Base-by-base conservation (phyloP, 2,329 filamentous ascomycete genomes). In the Chaetomiaceae sp. region DNA sequence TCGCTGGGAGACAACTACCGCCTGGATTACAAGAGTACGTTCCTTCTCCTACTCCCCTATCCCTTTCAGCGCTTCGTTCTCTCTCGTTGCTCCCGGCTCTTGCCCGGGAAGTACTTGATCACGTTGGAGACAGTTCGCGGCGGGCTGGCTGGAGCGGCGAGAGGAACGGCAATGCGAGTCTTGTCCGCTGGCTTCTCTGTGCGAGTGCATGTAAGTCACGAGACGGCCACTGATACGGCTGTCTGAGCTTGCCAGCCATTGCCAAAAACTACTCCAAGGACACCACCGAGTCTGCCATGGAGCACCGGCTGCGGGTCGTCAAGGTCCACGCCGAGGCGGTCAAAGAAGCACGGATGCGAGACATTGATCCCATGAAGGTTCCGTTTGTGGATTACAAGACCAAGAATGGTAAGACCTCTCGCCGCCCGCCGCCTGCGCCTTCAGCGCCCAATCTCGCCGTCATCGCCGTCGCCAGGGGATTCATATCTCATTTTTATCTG, bases 1-100 rank as follows among this genome's bases (percentile, higher is more conserved):
- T 76, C 78, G 3, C 71, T 77, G 44, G 73, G 73, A 0, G 66
- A 67, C 0, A 36, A 26, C 6, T 57, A 76, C 0, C 78, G 74
- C 51, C 73, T 81, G 43, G 78, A 83, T 60, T 82, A 76, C 61
- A 76, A 74, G 57, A 78, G 80, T 84, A 72, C 67, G 76, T 49
- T 15, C 17, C 19, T 10, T 6, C 32, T 22, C 34, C 15, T 41
- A 26, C 15, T 26, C 6, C 22, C 24, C 14, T 30, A 17, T 6
- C 14, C 14, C 9, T 15, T 10, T 30, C 26, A 15, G 4, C 29
- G 20, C 33, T 29, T 18, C 20, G 14, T 7, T 34, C 39, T 20
- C 15, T 36, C 29, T 35, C 33, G 37, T 18, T 38, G 26, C 36
- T 24, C 22, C 36, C 22, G 40, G 22, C 35, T 8, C 17, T 20